Evolutionary conservation across 345 rosid genomes (phyloP).

Genomic region (Dimocarpus longan): DNA sequence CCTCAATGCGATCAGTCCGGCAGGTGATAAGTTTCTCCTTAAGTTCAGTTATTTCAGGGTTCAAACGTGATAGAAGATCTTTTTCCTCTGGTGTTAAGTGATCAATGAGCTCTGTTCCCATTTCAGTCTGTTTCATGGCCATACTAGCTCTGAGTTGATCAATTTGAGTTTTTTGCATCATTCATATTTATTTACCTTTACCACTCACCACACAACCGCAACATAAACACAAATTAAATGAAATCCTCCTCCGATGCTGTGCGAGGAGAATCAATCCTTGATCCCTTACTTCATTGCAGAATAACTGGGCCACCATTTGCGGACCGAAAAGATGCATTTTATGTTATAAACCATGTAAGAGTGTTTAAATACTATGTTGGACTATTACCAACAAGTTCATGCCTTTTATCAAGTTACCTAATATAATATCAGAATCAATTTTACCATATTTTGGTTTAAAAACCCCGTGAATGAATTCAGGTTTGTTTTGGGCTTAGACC

Average conservation of each 20-base stretch:
- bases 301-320: neutral
- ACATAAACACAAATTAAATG: neutral
- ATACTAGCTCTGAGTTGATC: conserved; percentile 82
- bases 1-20: conserved; percentile 87
- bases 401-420: neutral
- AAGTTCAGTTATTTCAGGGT: conserved; percentile 71
- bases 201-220: neutral
- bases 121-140: conserved; percentile 74
- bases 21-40: conserved; percentile 71
- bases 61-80: conserved; percentile 65
- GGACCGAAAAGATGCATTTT: neutral
- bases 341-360: neutral
- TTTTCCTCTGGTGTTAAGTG: conserved; percentile 86
- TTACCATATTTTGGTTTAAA: neutral
- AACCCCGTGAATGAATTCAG: neutral
- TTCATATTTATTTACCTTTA: neutral
- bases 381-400: neutral
- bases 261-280: neutral
- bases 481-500: neutral
- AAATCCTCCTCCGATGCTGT: neutral
- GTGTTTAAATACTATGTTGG: neutral
- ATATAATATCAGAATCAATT: neutral
- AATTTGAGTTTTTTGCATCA: conserved; percentile 43
- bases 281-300: neutral
- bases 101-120: conserved; percentile 95